Evolutionary conservation across 306 rosid species (phyloP), one percentile per base, ranked within the genome.

Genomic region (Cyamopsis tetragonoloba): DNA sequence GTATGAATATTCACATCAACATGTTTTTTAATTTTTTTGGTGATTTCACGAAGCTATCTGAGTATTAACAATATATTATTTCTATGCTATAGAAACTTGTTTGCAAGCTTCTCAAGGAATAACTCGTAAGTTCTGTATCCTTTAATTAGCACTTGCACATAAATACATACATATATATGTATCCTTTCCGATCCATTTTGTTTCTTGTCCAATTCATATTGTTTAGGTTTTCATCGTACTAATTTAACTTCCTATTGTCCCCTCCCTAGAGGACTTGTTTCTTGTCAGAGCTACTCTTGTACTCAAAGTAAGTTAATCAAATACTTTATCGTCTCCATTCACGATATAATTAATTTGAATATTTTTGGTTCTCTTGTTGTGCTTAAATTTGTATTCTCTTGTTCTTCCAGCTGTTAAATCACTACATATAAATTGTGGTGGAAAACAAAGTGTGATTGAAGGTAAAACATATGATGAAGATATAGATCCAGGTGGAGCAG

Each of bases 111-210:
- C 38, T 74, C 78, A 6, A 26, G 26, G 13, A 79, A 68, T 49
- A 75, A 15, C 20, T 61, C 66, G 91, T 88, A 75, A 83, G 95
- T 81, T 68, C 66, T 37, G 34, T 12, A 66, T 66, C n/a, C n/a
- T n/a, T 48, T 13, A 55, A 17, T 5, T n/a, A n/a, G 19, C 1
- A 22, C 12, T 73, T 37, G 26, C 10, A 42, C 35, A 34, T 9
- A 34, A 20, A 24, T 15, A n/a, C 27, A 28, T 30, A 31, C 4
- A 28, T 12, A 31, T 47, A n/a, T 10, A 20, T n/a, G n/a, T 24
- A 13, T 47, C 0, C 7, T 35, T 51, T 68, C 9, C 39, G 15
- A n/a, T 28, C n/a, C n/a, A n/a, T 37, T 7, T 7, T 38, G 39
- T 68, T 11, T 26, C 11, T 34, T 20, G 30, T 51, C 19, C 6